phyloP scores from a whole-genome alignment of 2,329 filamentous ascomycete genomes.

The Neofusicoccum laricinum region DNA sequence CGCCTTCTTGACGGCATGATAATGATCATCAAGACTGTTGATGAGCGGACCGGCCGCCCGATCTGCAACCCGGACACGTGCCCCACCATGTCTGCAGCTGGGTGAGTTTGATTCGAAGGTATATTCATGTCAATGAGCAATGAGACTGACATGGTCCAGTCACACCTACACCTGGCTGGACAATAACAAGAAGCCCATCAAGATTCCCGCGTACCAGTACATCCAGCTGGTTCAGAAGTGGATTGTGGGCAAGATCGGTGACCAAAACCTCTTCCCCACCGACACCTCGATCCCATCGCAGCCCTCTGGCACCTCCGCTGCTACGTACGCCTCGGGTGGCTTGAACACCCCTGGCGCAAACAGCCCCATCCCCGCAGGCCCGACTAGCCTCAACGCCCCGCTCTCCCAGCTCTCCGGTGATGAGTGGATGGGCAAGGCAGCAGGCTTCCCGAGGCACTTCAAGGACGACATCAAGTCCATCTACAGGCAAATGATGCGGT shows the following conservation, averaged over 20 bases:
- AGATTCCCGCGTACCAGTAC: constrained; percentile 89
- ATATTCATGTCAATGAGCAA: background rate
- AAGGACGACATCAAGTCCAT: constrained; percentile 74
- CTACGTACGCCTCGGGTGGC: constrained; percentile 55
- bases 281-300: constrained; percentile 67
- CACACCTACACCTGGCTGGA: constrained; percentile 97
- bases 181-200: constrained; percentile 79
- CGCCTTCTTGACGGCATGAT: constrained; percentile 86
- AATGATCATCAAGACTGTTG: constrained; percentile 80
- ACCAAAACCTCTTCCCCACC: constrained; percentile 85
- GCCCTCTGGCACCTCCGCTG: constrained; percentile 50
- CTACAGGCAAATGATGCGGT: constrained; percentile 55
- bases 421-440: constrained; percentile 84
- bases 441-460: constrained; percentile 59
- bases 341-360: constrained; percentile 42
- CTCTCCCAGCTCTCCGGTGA: constrained; percentile 65
- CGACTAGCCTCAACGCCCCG: constrained; percentile 49
- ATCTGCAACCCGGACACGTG: constrained; percentile 84
- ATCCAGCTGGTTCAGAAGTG: constrained; percentile 95
- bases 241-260: constrained; percentile 94
- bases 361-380: constrained; percentile 44
- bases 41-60: constrained; percentile 67
- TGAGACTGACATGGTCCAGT: constrained; percentile 44
- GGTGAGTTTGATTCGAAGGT: constrained; percentile 57
- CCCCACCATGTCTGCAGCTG: constrained; percentile 89